Evolutionary conservation across 2,329 filamentous ascomycete genomes (phyloP), one percentile per base, ranked within the genome.

Genomic region (Neurospora crassa): DNA sequence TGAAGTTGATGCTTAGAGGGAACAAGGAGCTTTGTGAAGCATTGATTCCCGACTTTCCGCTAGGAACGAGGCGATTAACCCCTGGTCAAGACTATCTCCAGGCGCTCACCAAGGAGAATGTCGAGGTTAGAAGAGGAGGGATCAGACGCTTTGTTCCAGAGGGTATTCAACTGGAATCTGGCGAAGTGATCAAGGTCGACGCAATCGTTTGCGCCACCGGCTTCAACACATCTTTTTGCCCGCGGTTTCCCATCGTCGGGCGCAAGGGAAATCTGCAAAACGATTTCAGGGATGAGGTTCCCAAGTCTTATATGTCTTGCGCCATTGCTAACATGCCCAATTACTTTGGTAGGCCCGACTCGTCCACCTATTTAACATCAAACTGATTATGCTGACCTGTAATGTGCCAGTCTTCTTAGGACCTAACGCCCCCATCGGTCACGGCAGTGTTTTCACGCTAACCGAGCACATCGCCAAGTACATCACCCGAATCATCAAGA

Each of bases 121-220:
- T 87, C 20, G 80, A 84, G 45, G 78, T 88, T 0, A 79, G 86
- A 29, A 83, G 83, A 5, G 80, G 82, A 3, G 77, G 78, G 1
- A 86, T 89, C 47, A 79, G 79, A 41, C 76, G 78, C 7, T 80
- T 88, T 59, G 83, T 86, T 1, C 78, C 82, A 12, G 80, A 82
- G n/a, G 83, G 87, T 16, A 78, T 88, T 68, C 78, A 84, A 76
- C 79, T 87, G 41, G 80, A 79, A 1, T 82, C 82, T 4, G 86
- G 84, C n/a, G 76, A 82, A 43, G 77, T 84, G n/a, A 77, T 86
- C 69, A 80, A 84, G 42, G 82, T 87, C 16, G 88, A 90, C 75
- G 82, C 82, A 14, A 83, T 90, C 29, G 81, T 89, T 68, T 87
- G 86, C 72, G 87, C 86, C n/a, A 88, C 86, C 0, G 86, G 86